phyloP scores from a whole-genome alignment of 306 rosid species.

The Prunus padus region DNA sequence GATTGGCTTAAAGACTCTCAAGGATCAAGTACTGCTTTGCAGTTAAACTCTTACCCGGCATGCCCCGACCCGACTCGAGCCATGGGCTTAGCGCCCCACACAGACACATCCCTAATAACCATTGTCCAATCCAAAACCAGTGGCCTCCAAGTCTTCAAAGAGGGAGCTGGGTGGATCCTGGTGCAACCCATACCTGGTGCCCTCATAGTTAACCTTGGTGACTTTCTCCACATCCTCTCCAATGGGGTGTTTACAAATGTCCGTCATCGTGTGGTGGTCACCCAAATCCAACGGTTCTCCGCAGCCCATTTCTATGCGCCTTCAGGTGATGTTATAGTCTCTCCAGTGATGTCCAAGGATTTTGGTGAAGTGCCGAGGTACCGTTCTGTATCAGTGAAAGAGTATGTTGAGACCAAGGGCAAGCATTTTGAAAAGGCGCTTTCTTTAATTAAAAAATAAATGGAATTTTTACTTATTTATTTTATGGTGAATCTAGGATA shows the following conservation, averaged over 20 bases:
- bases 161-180: conserved; percentile 51
- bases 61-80: conserved; percentile 69
- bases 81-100: conserved; percentile 77
- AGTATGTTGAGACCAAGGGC: conserved; percentile 43
- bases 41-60: conserved; percentile 61
- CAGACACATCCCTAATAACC: conserved; percentile 72
- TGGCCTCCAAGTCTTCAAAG: conserved; percentile 62
- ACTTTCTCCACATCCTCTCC: conserved; percentile 57
- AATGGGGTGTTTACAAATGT: conserved; percentile 43
- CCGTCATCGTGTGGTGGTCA: conserved; percentile 58
- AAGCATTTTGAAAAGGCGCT: conserved; percentile 42
- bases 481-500: too few species aligned
- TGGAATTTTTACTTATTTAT: neutral
- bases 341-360: conserved; percentile 27
- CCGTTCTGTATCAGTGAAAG: conserved; percentile 49
- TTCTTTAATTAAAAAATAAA: conserved; percentile 28
- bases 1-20: conserved; percentile 40
- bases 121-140: conserved; percentile 47
- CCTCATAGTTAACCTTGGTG: conserved; percentile 59
- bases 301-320: conserved; percentile 64
- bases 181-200: conserved; percentile 42
- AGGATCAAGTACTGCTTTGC: conserved; percentile 37
- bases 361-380: conserved; percentile 29
- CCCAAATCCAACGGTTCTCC: conserved; percentile 41
- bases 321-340: conserved; percentile 36